phyloP scores from a whole-genome alignment of 2,329 filamentous ascomycete genomes.

The Neoascochyta sp. region DNA sequence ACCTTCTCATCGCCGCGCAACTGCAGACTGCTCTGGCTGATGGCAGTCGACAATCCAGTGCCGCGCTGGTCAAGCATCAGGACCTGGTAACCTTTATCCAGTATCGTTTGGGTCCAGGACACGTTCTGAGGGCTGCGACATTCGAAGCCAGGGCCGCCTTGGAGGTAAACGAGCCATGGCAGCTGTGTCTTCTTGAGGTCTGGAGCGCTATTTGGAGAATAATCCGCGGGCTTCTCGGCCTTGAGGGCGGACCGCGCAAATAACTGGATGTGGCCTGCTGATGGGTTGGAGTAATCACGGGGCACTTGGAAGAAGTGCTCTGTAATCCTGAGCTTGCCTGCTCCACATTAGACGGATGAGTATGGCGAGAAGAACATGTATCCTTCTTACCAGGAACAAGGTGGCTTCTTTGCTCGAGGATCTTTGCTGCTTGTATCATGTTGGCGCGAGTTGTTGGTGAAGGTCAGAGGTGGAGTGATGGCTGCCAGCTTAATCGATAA shows the following conservation, averaged over 20 bases:
- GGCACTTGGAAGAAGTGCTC: slow-evolving; percentile 88
- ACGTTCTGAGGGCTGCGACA: slow-evolving; percentile 72
- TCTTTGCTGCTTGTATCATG: slow-evolving; percentile 46
- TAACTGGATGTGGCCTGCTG: slow-evolving; percentile 61
- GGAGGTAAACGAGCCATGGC: slow-evolving; percentile 67
- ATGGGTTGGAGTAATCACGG: slow-evolving; percentile 66
- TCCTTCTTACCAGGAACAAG: slow-evolving; percentile 43
- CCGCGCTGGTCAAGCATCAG: slow-evolving; percentile 89
- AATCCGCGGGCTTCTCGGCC: slow-evolving; percentile 58
- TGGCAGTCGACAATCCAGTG: slow-evolving; percentile 77
- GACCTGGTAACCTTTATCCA: slow-evolving; percentile 77
- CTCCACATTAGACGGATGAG: not conserved
- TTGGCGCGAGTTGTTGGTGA: slow-evolving; percentile 10
- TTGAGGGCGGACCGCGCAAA: slow-evolving; percentile 74
- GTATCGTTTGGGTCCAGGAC: slow-evolving; percentile 64
- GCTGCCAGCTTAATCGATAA: slow-evolving; percentile 19
- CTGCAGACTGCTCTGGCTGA: slow-evolving; percentile 69
- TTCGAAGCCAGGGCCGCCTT: slow-evolving; percentile 81
- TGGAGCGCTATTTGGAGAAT: slow-evolving; percentile 47
- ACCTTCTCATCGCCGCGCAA: slow-evolving; percentile 59
- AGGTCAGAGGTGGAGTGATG: slow-evolving; percentile 9
- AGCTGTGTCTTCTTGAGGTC: slow-evolving; percentile 48
- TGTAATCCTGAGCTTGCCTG: slow-evolving; percentile 70
- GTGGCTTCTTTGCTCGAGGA: slow-evolving; percentile 46
- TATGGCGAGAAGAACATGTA: too few species aligned